A percentile compares a stretch with the other conserved stretches of the same genome.
Conservation (phyloP, 352 stramenopile species). For the Globisporangium parvum region DNA sequence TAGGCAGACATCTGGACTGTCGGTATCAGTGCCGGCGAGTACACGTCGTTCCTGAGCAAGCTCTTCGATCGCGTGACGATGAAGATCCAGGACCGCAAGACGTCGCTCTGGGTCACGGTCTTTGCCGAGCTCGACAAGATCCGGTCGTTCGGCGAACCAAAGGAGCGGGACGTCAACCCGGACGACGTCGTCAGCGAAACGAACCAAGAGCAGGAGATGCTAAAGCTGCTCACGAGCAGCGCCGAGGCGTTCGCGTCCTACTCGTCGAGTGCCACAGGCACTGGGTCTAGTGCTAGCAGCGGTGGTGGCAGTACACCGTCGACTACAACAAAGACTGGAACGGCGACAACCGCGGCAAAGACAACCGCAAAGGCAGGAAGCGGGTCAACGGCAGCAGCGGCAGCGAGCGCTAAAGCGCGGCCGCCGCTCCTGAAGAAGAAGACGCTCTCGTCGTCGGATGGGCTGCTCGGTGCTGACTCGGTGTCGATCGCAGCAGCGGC, state of each 20-base stretch:
- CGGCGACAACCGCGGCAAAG: neutral
- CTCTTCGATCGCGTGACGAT: conserved; percentile 77
- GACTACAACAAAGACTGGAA: neutral
- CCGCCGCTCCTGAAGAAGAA: conserved; percentile 16
- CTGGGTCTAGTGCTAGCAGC: neutral
- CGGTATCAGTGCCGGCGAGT: conserved; percentile 54
- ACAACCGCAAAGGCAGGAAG: conserved; percentile 3
- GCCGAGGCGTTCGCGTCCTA: neutral
- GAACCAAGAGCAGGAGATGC: conserved; percentile 5
- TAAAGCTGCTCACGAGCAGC: conserved; percentile 3
- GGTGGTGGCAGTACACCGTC: neutral
- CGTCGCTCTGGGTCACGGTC: conserved; percentile 57
- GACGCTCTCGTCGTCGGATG: neutral
- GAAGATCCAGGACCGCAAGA: conserved; percentile 60
- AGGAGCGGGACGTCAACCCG: conserved; percentile 6
- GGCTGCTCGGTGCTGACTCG: neutral
- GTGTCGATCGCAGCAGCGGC: neutral
- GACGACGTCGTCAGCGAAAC: conserved; percentile 5
- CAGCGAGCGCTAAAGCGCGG: conserved; percentile 3
- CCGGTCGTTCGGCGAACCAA: conserved; percentile 51
- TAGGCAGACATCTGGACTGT: conserved; percentile 78
- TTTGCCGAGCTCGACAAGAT: conserved; percentile 72
- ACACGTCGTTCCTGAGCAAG: conserved; percentile 64
- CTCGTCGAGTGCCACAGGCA: neutral
- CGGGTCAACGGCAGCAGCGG: neutral